Evolutionary conservation across 208 protist species (phyloP), one percentile per base, ranked within the genome.

Genomic region (Wallacemonas collosoma): DNA sequence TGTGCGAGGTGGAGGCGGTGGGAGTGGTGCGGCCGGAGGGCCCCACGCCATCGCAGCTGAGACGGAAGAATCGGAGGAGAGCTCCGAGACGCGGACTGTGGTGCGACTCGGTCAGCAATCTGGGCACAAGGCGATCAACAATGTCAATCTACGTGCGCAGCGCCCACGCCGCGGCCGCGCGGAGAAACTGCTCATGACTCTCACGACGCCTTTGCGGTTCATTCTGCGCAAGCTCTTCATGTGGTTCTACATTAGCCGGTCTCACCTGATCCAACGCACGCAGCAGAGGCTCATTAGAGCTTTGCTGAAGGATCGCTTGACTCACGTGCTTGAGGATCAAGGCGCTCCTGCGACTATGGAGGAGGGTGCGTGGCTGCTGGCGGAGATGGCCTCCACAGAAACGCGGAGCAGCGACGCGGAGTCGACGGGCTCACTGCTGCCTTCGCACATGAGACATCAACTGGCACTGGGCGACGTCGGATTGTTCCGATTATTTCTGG

Each of bases 401-500:
- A 76, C 75, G 43, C 73, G 65, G 57, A 80, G 66, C 70, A 73
- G 68, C 45, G 67, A 72, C 11, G 76, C 74, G 2, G 76, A 78
- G 44, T 81, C 79, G 3, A 77, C 62, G 26, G 76, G 76, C 50
- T 87, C 76, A 12, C 58, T 77, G 6, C 58, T 89, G 56, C 81
- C 79, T 15, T 75, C 73, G 39, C 74, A 86, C 68, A 77, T 82
- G 68, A 78, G 81, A 14, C 80, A 73, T 17, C 75, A 87, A 48
- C 76, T 83, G 36, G 72, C 68, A 26, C 71, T 82, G 36, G 62
- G 73, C 44, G 80, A 85, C 43, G 79, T 92, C 7, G 78, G 81
- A 39, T 65, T 89, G 57, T 93, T 85, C 68, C 60, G 81, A 60
- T 66, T 88, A 57, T 92, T 92, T 68, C 64, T 92, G 9, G 80